Base-by-base conservation (phyloP, 768 basidiomycete genomes). In the Tricholoma hemisulphureum region DNA sequence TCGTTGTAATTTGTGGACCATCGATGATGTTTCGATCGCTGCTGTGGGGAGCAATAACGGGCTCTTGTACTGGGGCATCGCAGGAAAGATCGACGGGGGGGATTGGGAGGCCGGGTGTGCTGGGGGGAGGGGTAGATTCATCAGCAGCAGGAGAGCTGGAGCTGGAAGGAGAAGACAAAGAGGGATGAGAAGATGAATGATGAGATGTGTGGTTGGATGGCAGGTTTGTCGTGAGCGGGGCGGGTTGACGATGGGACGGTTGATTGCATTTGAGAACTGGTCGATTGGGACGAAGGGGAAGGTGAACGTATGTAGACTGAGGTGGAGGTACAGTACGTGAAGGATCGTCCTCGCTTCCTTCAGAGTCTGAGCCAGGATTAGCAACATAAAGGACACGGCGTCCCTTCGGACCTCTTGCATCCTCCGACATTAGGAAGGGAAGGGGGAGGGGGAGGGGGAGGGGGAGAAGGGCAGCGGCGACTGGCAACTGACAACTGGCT, bases 101-200 rank as follows among this genome's bases (percentile, higher is more conserved):
- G 16, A 68, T 73, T 28, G 73, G 73, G 61, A 82, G 75, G 50
- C 78, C 81, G 11, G 88, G 86, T 10, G 88, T 87, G 64, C 78
- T 81, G 24, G 87, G 87, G 4, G 88, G 87, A 56, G 89, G 87
- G n/a, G 87, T 85, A 3, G 85, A 82, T 59, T 87, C 86, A 50
- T 83, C 79, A 37, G 73, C 76, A 48, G 78, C 75, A 5, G 82
- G 84, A 2, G 89, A 90, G 65, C 82, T 83, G 48, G 84, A 80
- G 64, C 80, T 85, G 53, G 86, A 88, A 18, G 89, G 86, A 3
- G 89, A 89, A 14, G 86, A 88, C 50, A 84, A 79, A 37, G 84
- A 76, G 53, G 82, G 86, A 66, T 83, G 81, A 55, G 77, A 75
- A 5, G 69, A 63, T 53, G 65, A 80, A 74, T 66, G 74, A 69